phyloP scores from a whole-genome alignment of 768 basidiomycete species.

The Suillus luteus region DNA sequence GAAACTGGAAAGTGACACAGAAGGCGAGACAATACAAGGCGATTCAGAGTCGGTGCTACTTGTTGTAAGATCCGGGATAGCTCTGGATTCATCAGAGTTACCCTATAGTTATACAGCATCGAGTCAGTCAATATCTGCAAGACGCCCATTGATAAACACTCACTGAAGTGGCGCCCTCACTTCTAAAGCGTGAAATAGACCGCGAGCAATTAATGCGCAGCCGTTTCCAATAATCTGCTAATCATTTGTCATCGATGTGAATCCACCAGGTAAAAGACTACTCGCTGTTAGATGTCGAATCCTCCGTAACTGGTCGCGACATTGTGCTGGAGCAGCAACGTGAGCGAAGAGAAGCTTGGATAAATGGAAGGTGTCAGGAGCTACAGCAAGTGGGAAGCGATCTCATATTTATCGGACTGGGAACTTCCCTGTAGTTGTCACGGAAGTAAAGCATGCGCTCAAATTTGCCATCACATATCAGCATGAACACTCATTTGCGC shows the following conservation, averaged over 20 bases:
- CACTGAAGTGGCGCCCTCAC: not conserved
- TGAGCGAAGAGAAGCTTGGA: not conserved
- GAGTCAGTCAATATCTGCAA: not conserved
- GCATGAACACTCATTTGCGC: not conserved
- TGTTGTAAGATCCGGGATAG: not conserved
- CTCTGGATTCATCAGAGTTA: not conserved
- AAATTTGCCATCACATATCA: not conserved
- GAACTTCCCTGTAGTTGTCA: not conserved
- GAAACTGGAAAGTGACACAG: not conserved
- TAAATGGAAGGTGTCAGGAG: not conserved
- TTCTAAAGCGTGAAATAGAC: not conserved
- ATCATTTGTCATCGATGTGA: not conserved
- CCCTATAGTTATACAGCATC: not conserved
- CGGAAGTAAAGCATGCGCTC: not conserved
- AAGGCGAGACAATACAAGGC: not conserved
- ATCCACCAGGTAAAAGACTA: not conserved
- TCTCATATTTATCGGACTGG: not conserved
- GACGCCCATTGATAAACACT: not conserved
- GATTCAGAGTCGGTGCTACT: not conserved
- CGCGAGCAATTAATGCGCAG: not conserved
- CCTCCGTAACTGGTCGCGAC: not conserved
- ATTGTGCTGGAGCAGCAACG: not conserved
- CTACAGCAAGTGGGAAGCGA: not conserved
- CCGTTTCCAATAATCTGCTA: not conserved
- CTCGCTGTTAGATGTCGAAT: not conserved